Evolutionary conservation across 1,284 basidiomycete genomes (phyloP), one percentile per base, ranked within the genome.

Genomic region (Ganoderma meredithae): DNA sequence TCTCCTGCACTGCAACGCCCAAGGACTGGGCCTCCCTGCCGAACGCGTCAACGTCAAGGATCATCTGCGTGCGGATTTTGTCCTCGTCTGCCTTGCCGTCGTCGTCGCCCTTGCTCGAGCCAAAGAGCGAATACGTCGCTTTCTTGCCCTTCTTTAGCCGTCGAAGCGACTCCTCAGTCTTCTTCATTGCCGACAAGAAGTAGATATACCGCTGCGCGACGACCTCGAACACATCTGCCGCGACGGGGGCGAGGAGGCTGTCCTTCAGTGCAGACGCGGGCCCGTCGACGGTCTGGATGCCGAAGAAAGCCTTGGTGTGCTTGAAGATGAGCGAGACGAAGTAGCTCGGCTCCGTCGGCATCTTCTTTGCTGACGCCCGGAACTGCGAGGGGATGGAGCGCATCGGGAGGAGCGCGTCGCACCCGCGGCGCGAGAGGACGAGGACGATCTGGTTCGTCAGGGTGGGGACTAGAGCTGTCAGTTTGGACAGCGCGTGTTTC

Each of bases 301-400:
- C 90, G 74, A 97, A 92, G 80, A 95, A 96, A 0, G 82, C 78
- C 74, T 90, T 91, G n/a, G 98, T 79, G 0, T 97, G 95, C 39
- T 91, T 91, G 56, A 98, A 84, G 65, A 98, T 91, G 27, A 89
- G 84, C 1, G 88, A 82, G 1, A 98, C 88, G 75, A 97, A 99
- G 76, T 94, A 91, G 76, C 95, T 96, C 19, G 95, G 89, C 73
- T 94, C 91, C 6, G 85, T 86, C 0, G 92, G 88, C 72, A 83
- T 80, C 27, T 86, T 86, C 76, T 90, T 93, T 76, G 87, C 91
- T 22, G 76, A 73, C 0, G 92, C 92, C 63, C 95, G 86, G 74
- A 95, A 94, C 73, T 95, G 94, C 0, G 92, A 92, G 0, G 95
- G 94, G 73, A 98, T 94, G 0, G 94, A 94, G 59, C 95, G 89